Percentiles rank a stretch among this genome's conserved stretches.
These are phyloP conservation scores for Arthrinium phaeospermum DNA, from an alignment of 2,329 filamentous ascomycete species.

Conservation along the genomic window DNA sequence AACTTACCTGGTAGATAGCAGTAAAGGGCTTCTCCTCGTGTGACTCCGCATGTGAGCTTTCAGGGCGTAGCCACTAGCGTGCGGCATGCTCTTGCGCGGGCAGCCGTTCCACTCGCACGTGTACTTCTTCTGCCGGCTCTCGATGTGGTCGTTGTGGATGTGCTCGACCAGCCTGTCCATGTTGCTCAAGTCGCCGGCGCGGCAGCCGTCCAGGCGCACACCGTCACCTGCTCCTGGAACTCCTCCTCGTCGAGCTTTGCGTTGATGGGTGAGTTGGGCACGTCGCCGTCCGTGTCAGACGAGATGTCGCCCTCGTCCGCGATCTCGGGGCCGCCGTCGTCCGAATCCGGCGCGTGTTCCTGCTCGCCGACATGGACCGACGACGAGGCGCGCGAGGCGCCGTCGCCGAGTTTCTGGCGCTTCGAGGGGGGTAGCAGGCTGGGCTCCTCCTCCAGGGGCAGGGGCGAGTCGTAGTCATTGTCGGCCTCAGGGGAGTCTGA, in stretches of 20 bases:
- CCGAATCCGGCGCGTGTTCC: slow-evolving; percentile 1
- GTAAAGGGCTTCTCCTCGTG: slow-evolving; percentile 99
- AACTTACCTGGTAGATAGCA: slow-evolving; percentile 85
- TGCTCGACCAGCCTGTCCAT: slow-evolving; percentile 85
- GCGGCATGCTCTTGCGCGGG: slow-evolving; percentile 82
- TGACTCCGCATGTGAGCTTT: slow-evolving; percentile 98
- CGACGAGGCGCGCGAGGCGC: slow-evolving; percentile 52
- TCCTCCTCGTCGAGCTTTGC: slow-evolving; percentile 76
- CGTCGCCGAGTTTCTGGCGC: slow-evolving; percentile 43
- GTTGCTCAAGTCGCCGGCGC: slow-evolving; percentile 72
- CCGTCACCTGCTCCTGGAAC: slow-evolving; percentile 76
- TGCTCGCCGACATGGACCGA: slow-evolving; percentile 54
- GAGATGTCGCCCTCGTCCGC: slow-evolving; percentile 73
- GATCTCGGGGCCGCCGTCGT: slow-evolving; percentile 29
- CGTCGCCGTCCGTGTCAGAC: slow-evolving; percentile 86
- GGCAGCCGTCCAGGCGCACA: slow-evolving; percentile 79
- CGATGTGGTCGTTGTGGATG: slow-evolving; percentile 92
- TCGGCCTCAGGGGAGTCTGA: slow-evolving; percentile 40
- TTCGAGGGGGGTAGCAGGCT: slow-evolving; percentile 39
- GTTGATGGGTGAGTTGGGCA: slow-evolving; percentile 73
- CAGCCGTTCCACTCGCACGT: slow-evolving; percentile 98
- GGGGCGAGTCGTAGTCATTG: slow-evolving; percentile 31
- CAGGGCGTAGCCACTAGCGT: slow-evolving; percentile 93
- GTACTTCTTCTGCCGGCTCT: slow-evolving; percentile 92
- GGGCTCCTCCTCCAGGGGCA: slow-evolving; percentile 22